Evolutionary conservation across 176 grass and related monocot species (phyloP).

Genomic region (Bonia amplexicaulis): DNA sequence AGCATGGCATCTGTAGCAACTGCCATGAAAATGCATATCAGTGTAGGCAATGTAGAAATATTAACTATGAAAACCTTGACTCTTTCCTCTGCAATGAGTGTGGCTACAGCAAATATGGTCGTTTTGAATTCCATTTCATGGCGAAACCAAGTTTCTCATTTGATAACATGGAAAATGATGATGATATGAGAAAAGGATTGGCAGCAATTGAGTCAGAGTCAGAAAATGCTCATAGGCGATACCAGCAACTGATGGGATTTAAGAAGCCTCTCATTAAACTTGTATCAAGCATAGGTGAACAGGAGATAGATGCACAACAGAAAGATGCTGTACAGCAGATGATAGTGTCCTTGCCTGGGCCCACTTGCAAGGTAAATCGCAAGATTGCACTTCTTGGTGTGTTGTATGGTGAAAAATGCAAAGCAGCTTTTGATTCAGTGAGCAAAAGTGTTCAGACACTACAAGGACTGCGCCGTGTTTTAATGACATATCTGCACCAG

Average conservation of each 20-base stretch:
- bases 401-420: conserved; percentile 98
- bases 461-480: conserved; percentile 79
- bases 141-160: conserved; percentile 96
- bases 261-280: conserved; percentile 97
- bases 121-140: conserved; percentile 99
- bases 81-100: conserved; percentile 99
- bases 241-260: conserved; percentile 95
- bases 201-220: conserved; percentile 92
- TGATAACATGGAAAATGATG: conserved; percentile 99
- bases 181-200: conserved; percentile 97
- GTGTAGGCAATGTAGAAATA: conserved; percentile 94
- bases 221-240: conserved; percentile 96
- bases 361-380: conserved; percentile 91
- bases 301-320: conserved; percentile 91
- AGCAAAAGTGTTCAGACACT: conserved; percentile 97
- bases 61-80: conserved; percentile 97
- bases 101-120: conserved; percentile 99
- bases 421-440: conserved; percentile 97
- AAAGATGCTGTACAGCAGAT: conserved; percentile 99
- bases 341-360: conserved; percentile 98
- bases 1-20: conserved; percentile 94
- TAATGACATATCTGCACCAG: conserved; percentile 87
- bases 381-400: conserved; percentile 98
- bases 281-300: conserved; percentile 94
- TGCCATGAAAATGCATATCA: conserved; percentile 99